Conservation (phyloP, 2,329 filamentous ascomycete species). For the Pseudopithomyces maydicus region DNA sequence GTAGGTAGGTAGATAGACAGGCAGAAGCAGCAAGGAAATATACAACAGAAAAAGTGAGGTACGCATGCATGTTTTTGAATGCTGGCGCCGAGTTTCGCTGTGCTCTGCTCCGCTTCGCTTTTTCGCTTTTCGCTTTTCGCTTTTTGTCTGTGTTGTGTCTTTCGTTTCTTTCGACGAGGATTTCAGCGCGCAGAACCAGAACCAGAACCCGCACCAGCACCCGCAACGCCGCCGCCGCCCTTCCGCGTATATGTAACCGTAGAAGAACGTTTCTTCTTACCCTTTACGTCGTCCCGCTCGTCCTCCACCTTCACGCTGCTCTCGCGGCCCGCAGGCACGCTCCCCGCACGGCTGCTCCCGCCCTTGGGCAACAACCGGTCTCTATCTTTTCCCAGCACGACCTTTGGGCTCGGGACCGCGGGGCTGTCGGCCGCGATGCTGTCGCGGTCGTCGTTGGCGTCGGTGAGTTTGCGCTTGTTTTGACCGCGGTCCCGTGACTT, state of each 20-base stretch:
- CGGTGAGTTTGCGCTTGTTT: constrained; percentile 44
- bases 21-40: too few species aligned
- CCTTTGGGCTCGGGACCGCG: constrained; percentile 41
- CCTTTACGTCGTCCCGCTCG: constrained; percentile 52
- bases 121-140: too few species aligned
- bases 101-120: too few species aligned
- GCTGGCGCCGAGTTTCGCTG: too few species aligned
- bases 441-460: constrained; percentile 43
- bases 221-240: constrained; percentile 1
- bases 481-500: constrained; percentile 43
- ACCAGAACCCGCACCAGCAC: not conserved
- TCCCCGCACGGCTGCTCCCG: constrained; percentile 44
- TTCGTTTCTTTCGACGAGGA: too few species aligned
- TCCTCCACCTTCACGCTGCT: constrained; percentile 58
- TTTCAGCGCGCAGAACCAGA: not conserved
- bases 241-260: constrained; percentile 20
- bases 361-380: constrained; percentile 47
- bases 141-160: too few species aligned
- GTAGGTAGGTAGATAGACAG: not conserved
- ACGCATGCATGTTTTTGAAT: too few species aligned
- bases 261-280: constrained; percentile 45
- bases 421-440: constrained; percentile 46
- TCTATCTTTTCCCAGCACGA: constrained; percentile 37
- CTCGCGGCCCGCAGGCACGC: constrained; percentile 52
- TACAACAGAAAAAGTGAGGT: too few species aligned